Conservation (phyloP, 176 grass and related monocot species). For the Aegilops sharonensis region DNA sequence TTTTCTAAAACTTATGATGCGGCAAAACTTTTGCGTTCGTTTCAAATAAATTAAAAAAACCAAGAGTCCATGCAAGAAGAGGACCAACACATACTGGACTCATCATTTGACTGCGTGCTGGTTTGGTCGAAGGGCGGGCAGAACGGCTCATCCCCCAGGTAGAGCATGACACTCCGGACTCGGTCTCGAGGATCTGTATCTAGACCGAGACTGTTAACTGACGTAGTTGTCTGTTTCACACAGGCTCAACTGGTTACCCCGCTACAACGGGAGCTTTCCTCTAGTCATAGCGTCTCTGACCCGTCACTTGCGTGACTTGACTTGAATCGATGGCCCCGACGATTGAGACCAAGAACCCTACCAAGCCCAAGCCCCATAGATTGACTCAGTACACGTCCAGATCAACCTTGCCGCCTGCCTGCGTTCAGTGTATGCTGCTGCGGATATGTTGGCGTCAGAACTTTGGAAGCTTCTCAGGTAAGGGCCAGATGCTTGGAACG, state of each 20-base stretch:
- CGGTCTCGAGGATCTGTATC: background rate
- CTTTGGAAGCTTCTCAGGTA: background rate
- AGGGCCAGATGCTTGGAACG: background rate
- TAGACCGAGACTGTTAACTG: background rate
- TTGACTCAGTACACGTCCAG: background rate
- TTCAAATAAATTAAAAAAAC: too few relatives aligned
- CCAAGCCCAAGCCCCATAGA: background rate
- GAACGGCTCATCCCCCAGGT: too few relatives aligned
- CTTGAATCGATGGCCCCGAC: background rate
- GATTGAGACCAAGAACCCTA: background rate
- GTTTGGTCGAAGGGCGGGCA: too few relatives aligned
- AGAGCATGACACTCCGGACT: background rate
- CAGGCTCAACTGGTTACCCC: background rate
- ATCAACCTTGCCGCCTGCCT: constrained; percentile 2
- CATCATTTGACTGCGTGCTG: too few relatives aligned
- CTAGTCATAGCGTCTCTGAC: background rate
- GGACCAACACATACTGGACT: too few relatives aligned
- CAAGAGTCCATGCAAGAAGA: too few relatives aligned
- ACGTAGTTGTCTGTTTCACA: constrained; percentile 17
- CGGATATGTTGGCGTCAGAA: background rate
- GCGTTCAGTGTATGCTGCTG: constrained; percentile 12
- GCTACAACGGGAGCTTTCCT: background rate
- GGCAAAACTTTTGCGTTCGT: too few relatives aligned
- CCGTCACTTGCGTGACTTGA: constrained; percentile 9
- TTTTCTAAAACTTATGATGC: too few relatives aligned